Evolutionary conservation across 2,329 filamentous ascomycete species (phyloP).

Genomic region (Diaporthe velutina): DNA sequence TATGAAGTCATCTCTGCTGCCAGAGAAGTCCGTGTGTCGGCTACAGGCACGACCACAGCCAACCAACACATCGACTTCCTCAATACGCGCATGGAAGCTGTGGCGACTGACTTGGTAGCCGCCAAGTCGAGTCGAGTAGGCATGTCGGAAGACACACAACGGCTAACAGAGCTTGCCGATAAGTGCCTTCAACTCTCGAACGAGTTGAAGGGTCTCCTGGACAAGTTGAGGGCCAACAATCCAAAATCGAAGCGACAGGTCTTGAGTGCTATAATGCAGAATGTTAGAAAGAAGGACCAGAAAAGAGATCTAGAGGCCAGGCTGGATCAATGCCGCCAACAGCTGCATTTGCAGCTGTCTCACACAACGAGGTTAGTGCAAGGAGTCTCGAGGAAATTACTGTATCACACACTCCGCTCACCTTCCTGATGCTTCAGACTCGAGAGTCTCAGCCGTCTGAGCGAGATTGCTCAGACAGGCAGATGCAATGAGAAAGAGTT

Average conservation of each 20-base stretch:
- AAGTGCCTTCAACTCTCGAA: slow-evolving; percentile 14
- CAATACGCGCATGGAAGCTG: slow-evolving; percentile 4
- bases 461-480: slow-evolving; percentile 14
- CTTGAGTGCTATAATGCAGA: not conserved
- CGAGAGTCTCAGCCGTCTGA: slow-evolving; percentile 6
- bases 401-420: not conserved
- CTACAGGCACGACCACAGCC: not conserved
- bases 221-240: slow-evolving; percentile 58
- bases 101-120: not conserved
- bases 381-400: no score
- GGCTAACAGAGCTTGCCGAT: not conserved
- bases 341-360: slow-evolving; percentile 15
- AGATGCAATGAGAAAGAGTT: slow-evolving; percentile 17
- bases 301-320: not conserved
- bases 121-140: not conserved
- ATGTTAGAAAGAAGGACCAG: not conserved
- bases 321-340: slow-evolving; percentile 26
- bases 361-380: slow-evolving; percentile 13
- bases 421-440: not conserved
- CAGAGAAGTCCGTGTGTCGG: slow-evolving; percentile 2
- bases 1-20: slow-evolving; percentile 11
- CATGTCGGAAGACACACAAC: not conserved
- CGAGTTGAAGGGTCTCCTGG: slow-evolving; percentile 37
- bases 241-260: slow-evolving; percentile 50
- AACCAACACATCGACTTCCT: slow-evolving; percentile 20